Conservation (phyloP, 2,329 filamentous ascomycete species). For the Colletotrichum sidae region DNA sequence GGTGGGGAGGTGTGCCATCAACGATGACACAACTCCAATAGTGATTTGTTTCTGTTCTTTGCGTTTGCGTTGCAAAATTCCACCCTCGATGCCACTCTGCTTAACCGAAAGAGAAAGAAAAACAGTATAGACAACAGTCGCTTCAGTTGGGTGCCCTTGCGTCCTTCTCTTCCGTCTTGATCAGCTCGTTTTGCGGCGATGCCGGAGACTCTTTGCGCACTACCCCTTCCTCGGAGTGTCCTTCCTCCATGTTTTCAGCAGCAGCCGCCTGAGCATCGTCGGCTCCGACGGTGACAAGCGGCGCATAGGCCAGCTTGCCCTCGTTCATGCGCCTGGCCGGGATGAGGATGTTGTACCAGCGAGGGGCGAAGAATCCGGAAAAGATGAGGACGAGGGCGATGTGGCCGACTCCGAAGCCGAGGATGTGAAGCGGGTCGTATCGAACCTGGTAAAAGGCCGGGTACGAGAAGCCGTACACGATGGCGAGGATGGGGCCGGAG, state of each 20-base stretch:
- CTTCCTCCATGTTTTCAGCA: slow-evolving; percentile 21
- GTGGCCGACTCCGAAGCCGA: slow-evolving; percentile 61
- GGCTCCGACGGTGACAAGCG: slow-evolving; percentile 30
- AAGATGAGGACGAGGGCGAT: slow-evolving; percentile 59
- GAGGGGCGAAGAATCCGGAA: slow-evolving; percentile 61
- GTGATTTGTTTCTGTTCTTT: neutral
- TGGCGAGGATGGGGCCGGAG: slow-evolving; percentile 60
- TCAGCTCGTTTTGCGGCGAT: slow-evolving; percentile 14
- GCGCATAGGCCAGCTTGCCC: slow-evolving; percentile 49
- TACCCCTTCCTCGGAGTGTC: slow-evolving; percentile 8
- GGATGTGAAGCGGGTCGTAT: slow-evolving; percentile 62
- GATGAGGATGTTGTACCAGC: slow-evolving; percentile 66
- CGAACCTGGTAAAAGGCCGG: slow-evolving; percentile 60
- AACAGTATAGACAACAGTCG: neutral
- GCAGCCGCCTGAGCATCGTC: slow-evolving; percentile 35
- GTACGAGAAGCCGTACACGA: slow-evolving; percentile 65
- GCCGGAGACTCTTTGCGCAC: slow-evolving; percentile 13
- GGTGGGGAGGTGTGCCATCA: neutral
- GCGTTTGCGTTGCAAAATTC: neutral
- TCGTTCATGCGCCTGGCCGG: slow-evolving; percentile 58
- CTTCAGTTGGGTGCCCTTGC: neutral
- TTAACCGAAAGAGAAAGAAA: neutral
- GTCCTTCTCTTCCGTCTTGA: slow-evolving; percentile 14
- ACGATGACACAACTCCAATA: neutral
- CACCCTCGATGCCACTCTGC: neutral